Percentiles rank a stretch among this genome's conserved stretches.
Evolutionary conservation across 495 filamentous ascomycete species (phyloP).

Genomic region (Penicillium parvum): DNA sequence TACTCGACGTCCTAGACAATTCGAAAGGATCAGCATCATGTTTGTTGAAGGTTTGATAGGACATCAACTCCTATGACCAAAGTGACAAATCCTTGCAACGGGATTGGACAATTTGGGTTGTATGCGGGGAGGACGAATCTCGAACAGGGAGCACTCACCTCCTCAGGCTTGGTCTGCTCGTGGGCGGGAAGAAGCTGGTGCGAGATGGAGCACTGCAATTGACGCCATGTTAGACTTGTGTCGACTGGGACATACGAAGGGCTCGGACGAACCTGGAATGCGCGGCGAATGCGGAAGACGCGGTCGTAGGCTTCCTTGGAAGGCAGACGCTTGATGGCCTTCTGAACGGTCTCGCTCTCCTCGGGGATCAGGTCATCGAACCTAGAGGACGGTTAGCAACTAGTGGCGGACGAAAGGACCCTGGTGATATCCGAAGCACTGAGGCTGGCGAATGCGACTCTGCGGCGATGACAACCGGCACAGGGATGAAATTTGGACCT

Average conservation of each 20-base stretch:
- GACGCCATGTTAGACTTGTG: constrained; percentile 24
- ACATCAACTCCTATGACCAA: too few relatives aligned
- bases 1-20: constrained; percentile 66
- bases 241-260: not conserved
- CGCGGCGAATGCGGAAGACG: constrained; percentile 91
- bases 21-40: constrained; percentile 16
- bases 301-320: constrained; percentile 92
- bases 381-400: constrained; percentile 44
- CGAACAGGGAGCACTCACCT: constrained; percentile 47
- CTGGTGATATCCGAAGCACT: constrained; percentile 18
- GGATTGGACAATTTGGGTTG: constrained; percentile 40
- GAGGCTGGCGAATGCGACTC: constrained; percentile 18
- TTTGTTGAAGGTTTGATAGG: constrained; percentile 2
- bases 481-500: not conserved
- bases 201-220: constrained; percentile 64
- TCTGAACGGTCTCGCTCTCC: constrained; percentile 78
- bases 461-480: constrained; percentile 3
- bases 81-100: constrained; percentile 42
- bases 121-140: constrained; percentile 20
- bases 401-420: constrained; percentile 1
- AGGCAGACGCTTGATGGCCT: constrained; percentile 83
- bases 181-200: constrained; percentile 80
- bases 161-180: constrained; percentile 73
- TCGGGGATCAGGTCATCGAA: constrained; percentile 91
- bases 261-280: constrained; percentile 67